Evolutionary conservation across 1,284 basidiomycete genomes (phyloP).

Genomic region (Ganoderma meredithae): DNA sequence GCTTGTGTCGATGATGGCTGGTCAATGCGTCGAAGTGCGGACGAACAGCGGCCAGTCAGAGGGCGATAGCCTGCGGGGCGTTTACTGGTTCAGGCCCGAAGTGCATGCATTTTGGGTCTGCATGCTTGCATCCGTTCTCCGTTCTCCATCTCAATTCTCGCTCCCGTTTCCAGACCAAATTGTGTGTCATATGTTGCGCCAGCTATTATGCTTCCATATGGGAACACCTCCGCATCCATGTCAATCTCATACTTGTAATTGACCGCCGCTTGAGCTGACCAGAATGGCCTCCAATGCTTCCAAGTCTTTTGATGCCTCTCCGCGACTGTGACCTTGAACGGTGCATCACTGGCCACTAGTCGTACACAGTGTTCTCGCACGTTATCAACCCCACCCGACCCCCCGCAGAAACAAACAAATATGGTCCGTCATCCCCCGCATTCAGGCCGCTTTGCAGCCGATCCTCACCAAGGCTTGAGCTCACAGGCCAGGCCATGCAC

Average conservation of each 20-base stretch:
- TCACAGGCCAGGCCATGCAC: neutral
- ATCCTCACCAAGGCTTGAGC: constrained; percentile 5
- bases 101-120: neutral
- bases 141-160: neutral
- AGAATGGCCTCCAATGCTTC: neutral
- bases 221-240: neutral
- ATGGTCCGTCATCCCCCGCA: neutral
- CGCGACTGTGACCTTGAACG: neutral
- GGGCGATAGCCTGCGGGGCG: too few relatives aligned
- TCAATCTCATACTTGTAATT: constrained; percentile 7
- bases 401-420: too few relatives aligned
- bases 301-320: neutral
- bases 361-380: neutral
- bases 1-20: neutral
- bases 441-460: neutral
- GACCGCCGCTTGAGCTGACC: neutral
- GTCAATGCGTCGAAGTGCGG: neutral
- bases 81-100: too few relatives aligned
- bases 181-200: neutral
- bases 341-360: neutral
- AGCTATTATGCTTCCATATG: neutral
- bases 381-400: neutral
- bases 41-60: neutral
- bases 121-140: neutral
- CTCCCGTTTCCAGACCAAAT: neutral